A percentile compares a stretch with the other conserved stretches of the same genome.
These are phyloP conservation scores for Plantago ovata DNA, from an alignment of 257 asterid genomes.

Conservation along the genomic window DNA sequence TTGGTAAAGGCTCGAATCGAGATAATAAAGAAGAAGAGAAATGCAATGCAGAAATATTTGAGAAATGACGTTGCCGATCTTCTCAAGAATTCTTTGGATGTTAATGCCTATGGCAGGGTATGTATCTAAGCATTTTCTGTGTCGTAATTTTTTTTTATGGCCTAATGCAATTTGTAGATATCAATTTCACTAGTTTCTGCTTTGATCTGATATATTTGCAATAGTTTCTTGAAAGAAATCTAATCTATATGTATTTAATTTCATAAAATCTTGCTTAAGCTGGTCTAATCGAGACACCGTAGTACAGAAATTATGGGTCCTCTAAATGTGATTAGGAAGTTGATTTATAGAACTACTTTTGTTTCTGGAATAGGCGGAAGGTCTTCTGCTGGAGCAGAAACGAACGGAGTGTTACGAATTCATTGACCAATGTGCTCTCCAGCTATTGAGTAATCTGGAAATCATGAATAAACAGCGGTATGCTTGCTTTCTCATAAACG, in stretches of 20 bases:
- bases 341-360: slow-evolving; percentile 6
- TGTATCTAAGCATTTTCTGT: not conserved
- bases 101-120: slow-evolving; percentile 77
- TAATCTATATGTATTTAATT: no score
- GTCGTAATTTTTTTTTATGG: not conserved
- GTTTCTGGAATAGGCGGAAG: slow-evolving; percentile 58
- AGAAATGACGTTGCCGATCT: slow-evolving; percentile 74
- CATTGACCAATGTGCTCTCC: slow-evolving; percentile 49
- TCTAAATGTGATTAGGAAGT: not conserved
- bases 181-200: not conserved
- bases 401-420: slow-evolving; percentile 57
- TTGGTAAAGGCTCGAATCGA: slow-evolving; percentile 57
- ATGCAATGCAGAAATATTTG: slow-evolving; percentile 69
- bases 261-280: no score
- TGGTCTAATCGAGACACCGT: no score
- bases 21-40: slow-evolving; percentile 62
- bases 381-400: slow-evolving; percentile 60
- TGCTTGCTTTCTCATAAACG: no score
- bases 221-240: not conserved
- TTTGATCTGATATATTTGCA: not conserved
- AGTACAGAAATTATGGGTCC: no score
- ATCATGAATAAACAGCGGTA: slow-evolving; percentile 68
- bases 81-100: slow-evolving; percentile 54
- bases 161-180: no score
- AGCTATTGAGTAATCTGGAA: slow-evolving; percentile 40